These are phyloP conservation scores for Neofusicoccum laricinum DNA, from an alignment of 2,329 filamentous ascomycete genomes.

Conservation along the genomic window DNA sequence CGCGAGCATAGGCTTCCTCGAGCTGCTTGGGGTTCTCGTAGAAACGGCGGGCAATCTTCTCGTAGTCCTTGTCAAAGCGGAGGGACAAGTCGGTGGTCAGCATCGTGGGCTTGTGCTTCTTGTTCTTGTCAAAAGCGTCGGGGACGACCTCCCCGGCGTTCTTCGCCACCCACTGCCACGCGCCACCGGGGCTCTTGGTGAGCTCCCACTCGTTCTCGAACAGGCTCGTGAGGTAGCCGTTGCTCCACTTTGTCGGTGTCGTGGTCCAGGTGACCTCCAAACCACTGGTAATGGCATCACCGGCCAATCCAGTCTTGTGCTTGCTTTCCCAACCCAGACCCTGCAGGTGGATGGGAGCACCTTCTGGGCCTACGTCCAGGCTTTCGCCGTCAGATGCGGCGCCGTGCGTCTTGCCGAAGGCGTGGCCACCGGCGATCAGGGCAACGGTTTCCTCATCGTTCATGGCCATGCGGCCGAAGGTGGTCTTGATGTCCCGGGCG, in stretches of 20 bases:
- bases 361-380: slow-evolving; percentile 66
- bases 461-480: slow-evolving; percentile 80
- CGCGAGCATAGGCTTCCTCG: slow-evolving; percentile 65
- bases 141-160: slow-evolving; percentile 65
- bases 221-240: slow-evolving; percentile 71
- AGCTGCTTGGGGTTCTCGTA: slow-evolving; percentile 67
- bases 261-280: slow-evolving; percentile 78
- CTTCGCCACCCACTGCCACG: slow-evolving; percentile 75
- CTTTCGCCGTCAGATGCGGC: slow-evolving; percentile 57
- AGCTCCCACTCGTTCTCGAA: slow-evolving; percentile 78
- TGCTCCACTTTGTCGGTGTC: slow-evolving; percentile 73
- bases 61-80: slow-evolving; percentile 67
- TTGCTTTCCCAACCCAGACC: slow-evolving; percentile 72
- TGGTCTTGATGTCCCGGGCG: slow-evolving; percentile 68
- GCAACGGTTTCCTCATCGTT: slow-evolving; percentile 79
- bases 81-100: slow-evolving; percentile 72
- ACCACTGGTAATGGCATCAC: slow-evolving; percentile 70
- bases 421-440: slow-evolving; percentile 74
- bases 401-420: slow-evolving; percentile 79
- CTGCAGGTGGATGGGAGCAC: slow-evolving; percentile 61
- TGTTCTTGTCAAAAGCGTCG: slow-evolving; percentile 65
- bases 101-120: slow-evolving; percentile 75
- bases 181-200: slow-evolving; percentile 71
- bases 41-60: slow-evolving; percentile 73
- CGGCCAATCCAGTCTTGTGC: slow-evolving; percentile 64